Conservation (phyloP, 1,284 basidiomycete genomes). For the Exobasidium cylindrosporum region DNA sequence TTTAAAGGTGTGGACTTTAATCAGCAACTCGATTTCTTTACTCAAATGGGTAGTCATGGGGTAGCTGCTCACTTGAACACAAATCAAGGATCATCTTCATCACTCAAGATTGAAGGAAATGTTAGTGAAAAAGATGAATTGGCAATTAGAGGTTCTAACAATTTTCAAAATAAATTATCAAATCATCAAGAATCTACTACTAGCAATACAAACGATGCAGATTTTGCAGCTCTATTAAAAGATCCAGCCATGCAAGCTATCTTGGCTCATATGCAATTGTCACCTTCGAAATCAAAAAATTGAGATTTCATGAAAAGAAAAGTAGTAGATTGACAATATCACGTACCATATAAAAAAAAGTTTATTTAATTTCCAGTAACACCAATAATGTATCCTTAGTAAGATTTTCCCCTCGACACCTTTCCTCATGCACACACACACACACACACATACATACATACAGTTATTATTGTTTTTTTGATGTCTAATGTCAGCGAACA, state of each 20-base stretch:
- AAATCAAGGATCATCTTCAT: neutral
- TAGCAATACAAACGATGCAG: neutral
- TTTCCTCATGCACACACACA: too few relatives aligned
- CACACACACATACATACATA: too few relatives aligned
- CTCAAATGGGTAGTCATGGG: slow-evolving; percentile 29
- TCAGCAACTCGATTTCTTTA: slow-evolving; percentile 36
- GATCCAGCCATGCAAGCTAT: neutral
- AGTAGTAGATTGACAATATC: too few relatives aligned
- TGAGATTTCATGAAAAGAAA: too few relatives aligned
- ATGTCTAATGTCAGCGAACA: too few relatives aligned
- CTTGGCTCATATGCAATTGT: neutral
- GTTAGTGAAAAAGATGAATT: neutral
- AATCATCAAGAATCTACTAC: neutral
- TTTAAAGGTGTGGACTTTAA: slow-evolving; percentile 34
- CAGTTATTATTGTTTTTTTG: too few relatives aligned
- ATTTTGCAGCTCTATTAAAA: neutral
- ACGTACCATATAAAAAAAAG: too few relatives aligned
- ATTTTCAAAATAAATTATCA: too few relatives aligned
- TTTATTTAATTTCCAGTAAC: too few relatives aligned
- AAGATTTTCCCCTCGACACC: too few relatives aligned
- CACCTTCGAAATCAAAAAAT: neutral
- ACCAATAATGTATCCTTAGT: too few relatives aligned
- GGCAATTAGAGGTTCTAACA: too few relatives aligned
- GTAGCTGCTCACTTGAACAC: slow-evolving; percentile 34
- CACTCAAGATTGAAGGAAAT: neutral